Percentiles rank a stretch among this genome's conserved stretches.
Conservation (phyloP, 2,329 filamentous ascomycete species). For the Chrysoporthe cubensis region DNA sequence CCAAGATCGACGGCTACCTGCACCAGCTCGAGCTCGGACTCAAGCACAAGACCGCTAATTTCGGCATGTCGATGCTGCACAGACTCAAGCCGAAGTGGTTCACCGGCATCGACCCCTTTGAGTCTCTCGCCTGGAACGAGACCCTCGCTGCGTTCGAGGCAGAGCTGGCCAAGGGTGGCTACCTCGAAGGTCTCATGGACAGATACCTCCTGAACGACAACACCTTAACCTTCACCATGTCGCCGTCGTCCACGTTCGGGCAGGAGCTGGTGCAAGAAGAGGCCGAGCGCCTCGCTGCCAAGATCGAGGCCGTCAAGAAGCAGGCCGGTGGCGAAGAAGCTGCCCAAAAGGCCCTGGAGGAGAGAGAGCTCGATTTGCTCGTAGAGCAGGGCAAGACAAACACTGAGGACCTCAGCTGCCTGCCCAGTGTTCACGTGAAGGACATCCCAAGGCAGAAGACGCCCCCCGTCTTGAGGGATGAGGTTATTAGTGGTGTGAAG, state of each 20-base stretch:
- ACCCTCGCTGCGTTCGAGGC: slow-evolving; percentile 82
- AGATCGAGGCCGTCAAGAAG: slow-evolving; percentile 72
- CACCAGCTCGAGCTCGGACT: slow-evolving; percentile 92
- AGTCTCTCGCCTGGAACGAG: slow-evolving; percentile 89
- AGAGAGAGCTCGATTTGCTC: slow-evolving; percentile 79
- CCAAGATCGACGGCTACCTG: slow-evolving; percentile 90
- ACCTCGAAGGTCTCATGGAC: slow-evolving; percentile 82
- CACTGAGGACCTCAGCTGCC: slow-evolving; percentile 80
- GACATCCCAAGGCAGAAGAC: slow-evolving; percentile 86
- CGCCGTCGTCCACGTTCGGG: slow-evolving; percentile 75
- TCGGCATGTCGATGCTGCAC: slow-evolving; percentile 89
- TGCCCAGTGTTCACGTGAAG: slow-evolving; percentile 84
- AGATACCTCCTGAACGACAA: slow-evolving; percentile 90
- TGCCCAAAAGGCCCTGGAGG: slow-evolving; percentile 72
- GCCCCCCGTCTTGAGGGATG: slow-evolving; percentile 61
- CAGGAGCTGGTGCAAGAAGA: slow-evolving; percentile 79
- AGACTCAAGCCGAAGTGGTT: slow-evolving; percentile 93
- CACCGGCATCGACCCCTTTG: slow-evolving; percentile 90
- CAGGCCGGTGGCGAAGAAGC: slow-evolving; percentile 72
- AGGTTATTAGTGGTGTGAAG: slow-evolving; percentile 65
- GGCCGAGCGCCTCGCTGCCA: slow-evolving; percentile 69
- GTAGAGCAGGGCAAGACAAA: slow-evolving; percentile 83
- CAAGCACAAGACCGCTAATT: slow-evolving; percentile 96
- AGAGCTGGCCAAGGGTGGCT: slow-evolving; percentile 73
- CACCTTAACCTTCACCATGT: slow-evolving; percentile 92